Percentiles rank a stretch among this genome's conserved stretches.
These are phyloP conservation scores for Colletotrichum destructivum DNA, from an alignment of 2,329 filamentous ascomycete genomes.

Conservation along the genomic window DNA sequence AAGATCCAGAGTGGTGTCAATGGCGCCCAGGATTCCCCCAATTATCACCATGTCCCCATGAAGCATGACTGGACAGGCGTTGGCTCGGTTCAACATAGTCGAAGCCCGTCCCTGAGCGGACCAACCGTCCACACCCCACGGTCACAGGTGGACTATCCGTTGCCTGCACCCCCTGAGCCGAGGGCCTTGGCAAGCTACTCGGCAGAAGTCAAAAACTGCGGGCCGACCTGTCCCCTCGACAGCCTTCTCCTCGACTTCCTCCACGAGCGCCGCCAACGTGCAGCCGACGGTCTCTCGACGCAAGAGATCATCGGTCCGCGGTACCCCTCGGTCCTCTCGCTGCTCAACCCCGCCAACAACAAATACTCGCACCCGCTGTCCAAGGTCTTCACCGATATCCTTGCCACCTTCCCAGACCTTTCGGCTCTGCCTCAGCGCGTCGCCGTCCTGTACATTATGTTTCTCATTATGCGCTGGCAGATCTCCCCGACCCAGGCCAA, in stretches of 20 bases:
- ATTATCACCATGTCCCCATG: conserved; percentile 64
- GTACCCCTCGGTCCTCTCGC: conserved; percentile 84
- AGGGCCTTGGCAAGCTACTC: conserved; percentile 11
- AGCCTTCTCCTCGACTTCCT: conserved; percentile 86
- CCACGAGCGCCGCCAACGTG: conserved; percentile 75
- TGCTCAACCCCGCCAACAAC: conserved; percentile 79
- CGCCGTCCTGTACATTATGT: conserved; percentile 88
- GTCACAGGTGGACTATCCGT: conserved; percentile 24
- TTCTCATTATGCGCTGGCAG: conserved; percentile 88
- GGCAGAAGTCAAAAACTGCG: conserved; percentile 71
- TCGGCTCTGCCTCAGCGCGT: conserved; percentile 85
- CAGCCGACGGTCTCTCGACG: conserved; percentile 74
- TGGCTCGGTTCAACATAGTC: conserved; percentile 70
- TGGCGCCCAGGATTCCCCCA: conserved; percentile 61
- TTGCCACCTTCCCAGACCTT: conserved; percentile 87
- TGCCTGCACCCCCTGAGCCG: conserved; percentile 17
- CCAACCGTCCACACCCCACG: conserved; percentile 27
- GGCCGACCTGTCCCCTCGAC: conserved; percentile 84
- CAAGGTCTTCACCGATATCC: conserved; percentile 87
- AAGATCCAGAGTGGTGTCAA: conserved; percentile 67
- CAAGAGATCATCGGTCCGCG: conserved; percentile 80
- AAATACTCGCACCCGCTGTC: conserved; percentile 82
- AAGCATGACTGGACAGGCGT: conserved; percentile 64
- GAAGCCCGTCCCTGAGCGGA: conserved; percentile 68
- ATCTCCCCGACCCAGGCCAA: conserved; percentile 85